Base-by-base conservation (phyloP, 306 rosid genomes). In the Luffa aegyptiaca region DNA sequence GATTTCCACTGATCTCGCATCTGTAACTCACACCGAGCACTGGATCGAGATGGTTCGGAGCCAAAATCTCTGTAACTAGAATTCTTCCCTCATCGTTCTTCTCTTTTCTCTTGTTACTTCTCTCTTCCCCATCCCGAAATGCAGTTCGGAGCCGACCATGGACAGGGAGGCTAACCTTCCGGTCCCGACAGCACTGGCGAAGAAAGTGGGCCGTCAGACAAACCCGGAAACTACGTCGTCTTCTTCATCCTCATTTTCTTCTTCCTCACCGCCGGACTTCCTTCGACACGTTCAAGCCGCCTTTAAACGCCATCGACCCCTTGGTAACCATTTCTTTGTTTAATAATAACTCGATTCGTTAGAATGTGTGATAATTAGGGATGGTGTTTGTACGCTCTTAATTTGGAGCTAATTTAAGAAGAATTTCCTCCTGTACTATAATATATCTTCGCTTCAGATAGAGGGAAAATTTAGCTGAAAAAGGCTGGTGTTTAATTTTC, bases 101-200 rank as follows among this genome's bases (percentile, higher is more conserved):
- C 59, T 79, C 39, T 55, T 76, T 82, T 56, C 83, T 46, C 53
- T 56, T 8, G 51, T 33, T 49, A 42, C 10, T 18, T 76, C 7
- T 76, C 77, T 42, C 48, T 36, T 46, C 51, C 8, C 73, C 63
- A 36, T 63, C 59, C 72, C 83, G 92, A 85, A 83, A 90, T 90
- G 93, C 90, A 84, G 88, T 84, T 92, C 85, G 84, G 84, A 78
- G 81, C 81, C 77, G 48, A 78, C 91, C 87, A 94, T 94, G 98
- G 94, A 92, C 86, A 88, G 97, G 97, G 92, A 90, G 93, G 88
- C 91, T 89, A 84, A 93, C 89, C 88, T 81, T 85, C 94, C 86
- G 76, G 85, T 77, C 63, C 82, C 39, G 46, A 59, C 82, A 35
- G 81, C 62, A 33, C 7, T 80, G 20, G 65, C 76, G 48, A 81